Evolutionary conservation across 2,329 filamentous ascomycete genomes (phyloP), one percentile per base, ranked within the genome.

Genomic region (Aspergillus aculeatus): DNA sequence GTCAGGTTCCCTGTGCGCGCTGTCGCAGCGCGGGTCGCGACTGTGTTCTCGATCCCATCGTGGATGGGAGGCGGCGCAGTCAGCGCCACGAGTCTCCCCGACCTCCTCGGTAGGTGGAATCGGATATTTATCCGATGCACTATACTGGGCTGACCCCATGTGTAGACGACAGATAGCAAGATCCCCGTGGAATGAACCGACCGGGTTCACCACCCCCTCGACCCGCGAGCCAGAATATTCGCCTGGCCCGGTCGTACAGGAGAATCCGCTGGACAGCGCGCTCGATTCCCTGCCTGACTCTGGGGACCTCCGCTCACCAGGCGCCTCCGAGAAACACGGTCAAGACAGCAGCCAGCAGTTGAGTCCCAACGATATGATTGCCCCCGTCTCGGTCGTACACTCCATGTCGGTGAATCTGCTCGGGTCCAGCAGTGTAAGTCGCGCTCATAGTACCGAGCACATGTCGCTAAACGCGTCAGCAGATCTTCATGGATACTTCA

Each of bases 351-450:
- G 69, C 9, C 72, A 75, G 53, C 71, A 74, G 16, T 61, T 75
- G 12, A 74, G 68, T 26, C 71, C 73, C 1, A 71, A 72, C 56
- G 73, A 75, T 53, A 74, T 74, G 73, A 74, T 75, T 44, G 73
- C 73, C 5, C 73, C 73, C 1, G 69, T 66, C 2, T 74, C 72
- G 10, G 71, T 68, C 2, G 68, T 74, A 57, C 73, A 75, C 58
- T 74, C 72, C 1, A 74, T 75, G 72, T 75, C 73, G 10, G 71
- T 75, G 23, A 75, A 74, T 47, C 59, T 75, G 14, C 54, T 70
- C 1, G 73, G 66, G 10, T 67, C 67, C 9, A 69, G 71, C 47
- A 65, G 69, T 58, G 70, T 72, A 31, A 65, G 70, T 16, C 10
- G 14, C 7, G 35, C 26, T 56, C 21, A 4, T 3, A 2, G 3